Evolutionary conservation across 306 rosid genomes (phyloP).

Genomic region (Cucumis sativus): Cucumber_9930_V3 NC_026656.2:4678501-4679000

Average conservation of each 20-base stretch:
- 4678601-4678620: neutral
- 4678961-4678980: too few species aligned
- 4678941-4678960: too few species aligned
- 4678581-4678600: conserved; percentile 9
- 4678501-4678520: neutral
- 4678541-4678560: conserved; percentile 10
- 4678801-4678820: too few species aligned
- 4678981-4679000: too few species aligned
- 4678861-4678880: too few species aligned
- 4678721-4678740: conserved; percentile 29
- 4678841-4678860: too few species aligned
- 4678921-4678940: too few species aligned
- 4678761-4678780: conserved; percentile 11
- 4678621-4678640: conserved; percentile 7
- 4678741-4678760: neutral
- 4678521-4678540: neutral
- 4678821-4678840: too few species aligned
- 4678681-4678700: neutral
- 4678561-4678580: conserved; percentile 24
- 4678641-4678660: conserved; percentile 12
- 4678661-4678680: conserved; percentile 14
- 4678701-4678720: conserved; percentile 16
- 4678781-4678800: too few species aligned
- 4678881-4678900: too few species aligned
- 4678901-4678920: too few species aligned